phyloP scores from a whole-genome alignment of 768 basidiomycete genomes.

The Tulasnella sp. region DNA sequence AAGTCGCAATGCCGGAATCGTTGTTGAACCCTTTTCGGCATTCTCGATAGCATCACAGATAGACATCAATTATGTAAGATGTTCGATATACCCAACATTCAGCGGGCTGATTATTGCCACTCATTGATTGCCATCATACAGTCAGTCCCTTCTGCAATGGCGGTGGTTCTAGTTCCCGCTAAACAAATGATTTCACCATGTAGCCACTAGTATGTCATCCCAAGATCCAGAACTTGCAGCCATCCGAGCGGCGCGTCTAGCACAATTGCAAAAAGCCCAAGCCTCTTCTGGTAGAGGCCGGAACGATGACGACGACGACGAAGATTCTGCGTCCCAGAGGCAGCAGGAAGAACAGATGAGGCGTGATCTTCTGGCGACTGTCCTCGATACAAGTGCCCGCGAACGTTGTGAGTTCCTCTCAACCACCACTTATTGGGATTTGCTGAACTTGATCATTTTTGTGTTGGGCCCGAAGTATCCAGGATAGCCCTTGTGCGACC shows the following conservation, averaged over 20 bases:
- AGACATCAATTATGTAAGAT: too few species aligned
- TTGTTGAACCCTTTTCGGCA: too few species aligned
- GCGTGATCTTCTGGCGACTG: constrained; percentile 60
- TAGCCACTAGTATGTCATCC: constrained; percentile 1
- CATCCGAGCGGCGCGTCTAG: constrained; percentile 33
- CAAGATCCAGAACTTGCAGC: constrained; percentile 33
- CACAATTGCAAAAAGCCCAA: constrained; percentile 27
- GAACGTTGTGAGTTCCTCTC: constrained; percentile 49
- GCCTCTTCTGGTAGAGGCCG: not conserved
- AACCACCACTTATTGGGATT: not conserved
- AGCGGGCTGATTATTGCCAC: too few species aligned
- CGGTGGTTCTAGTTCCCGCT: too few species aligned
- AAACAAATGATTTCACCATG: too few species aligned
- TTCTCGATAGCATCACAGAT: too few species aligned
- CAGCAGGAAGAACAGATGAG: constrained; percentile 49
- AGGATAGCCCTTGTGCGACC: constrained; percentile 81
- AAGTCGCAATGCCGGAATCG: too few species aligned
- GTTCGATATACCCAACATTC: too few species aligned
- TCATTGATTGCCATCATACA: too few species aligned
- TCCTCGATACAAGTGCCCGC: constrained; percentile 63
- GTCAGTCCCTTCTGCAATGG: too few species aligned
- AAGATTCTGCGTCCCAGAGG: constrained; percentile 36
- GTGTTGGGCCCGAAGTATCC: constrained; percentile 65
- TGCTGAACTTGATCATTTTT: not conserved
- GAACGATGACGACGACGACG: constrained; percentile 25